Percentiles rank a stretch among this genome's conserved stretches.
Evolutionary conservation across 2,329 filamentous ascomycete genomes (phyloP).

Genomic region (Sporothrix humicola): DNA sequence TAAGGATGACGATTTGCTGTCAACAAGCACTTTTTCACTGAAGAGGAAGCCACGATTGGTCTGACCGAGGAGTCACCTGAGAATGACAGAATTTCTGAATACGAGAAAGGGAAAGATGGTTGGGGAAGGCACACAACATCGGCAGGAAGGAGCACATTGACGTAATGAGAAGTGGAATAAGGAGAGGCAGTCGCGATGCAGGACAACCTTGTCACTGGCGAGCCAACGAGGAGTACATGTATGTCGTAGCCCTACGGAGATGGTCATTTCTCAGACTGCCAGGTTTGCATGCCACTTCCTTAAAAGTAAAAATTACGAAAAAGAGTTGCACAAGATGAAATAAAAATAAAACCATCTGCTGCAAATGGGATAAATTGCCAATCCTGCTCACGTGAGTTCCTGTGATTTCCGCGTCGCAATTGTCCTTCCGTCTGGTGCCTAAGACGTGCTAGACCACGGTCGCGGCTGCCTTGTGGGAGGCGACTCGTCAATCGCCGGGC

Average conservation of each 20-base stretch:
- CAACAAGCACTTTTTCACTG: not conserved
- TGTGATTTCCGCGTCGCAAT: constrained; percentile 22
- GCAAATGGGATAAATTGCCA: not conserved
- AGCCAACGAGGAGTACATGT: too few relatives aligned
- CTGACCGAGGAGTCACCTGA: not conserved
- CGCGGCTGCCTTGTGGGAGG: constrained; percentile 10
- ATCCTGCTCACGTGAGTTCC: constrained; percentile 30
- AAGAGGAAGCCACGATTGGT: not conserved
- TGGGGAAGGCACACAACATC: constrained; percentile 12
- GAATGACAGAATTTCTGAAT: not conserved
- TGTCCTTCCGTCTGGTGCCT: constrained; percentile 12
- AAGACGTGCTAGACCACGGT: not conserved
- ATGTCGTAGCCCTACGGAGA: too few relatives aligned
- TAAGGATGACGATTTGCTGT: not conserved
- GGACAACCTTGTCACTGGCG: not conserved
- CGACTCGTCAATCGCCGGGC: constrained; percentile 11
- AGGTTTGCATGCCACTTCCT: too few relatives aligned
- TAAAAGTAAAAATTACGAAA: too few relatives aligned
- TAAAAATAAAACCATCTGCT: not conserved
- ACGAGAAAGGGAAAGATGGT: constrained; percentile 10
- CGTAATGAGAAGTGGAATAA: not conserved
- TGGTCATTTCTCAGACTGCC: too few relatives aligned
- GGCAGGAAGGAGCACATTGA: not conserved
- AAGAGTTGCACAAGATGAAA: not conserved
- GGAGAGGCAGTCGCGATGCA: not conserved